A percentile compares a stretch with the other conserved stretches of the same genome.
phyloP scores from a whole-genome alignment of 768 basidiomycete species.

The Hypholoma fasciculare region DNA sequence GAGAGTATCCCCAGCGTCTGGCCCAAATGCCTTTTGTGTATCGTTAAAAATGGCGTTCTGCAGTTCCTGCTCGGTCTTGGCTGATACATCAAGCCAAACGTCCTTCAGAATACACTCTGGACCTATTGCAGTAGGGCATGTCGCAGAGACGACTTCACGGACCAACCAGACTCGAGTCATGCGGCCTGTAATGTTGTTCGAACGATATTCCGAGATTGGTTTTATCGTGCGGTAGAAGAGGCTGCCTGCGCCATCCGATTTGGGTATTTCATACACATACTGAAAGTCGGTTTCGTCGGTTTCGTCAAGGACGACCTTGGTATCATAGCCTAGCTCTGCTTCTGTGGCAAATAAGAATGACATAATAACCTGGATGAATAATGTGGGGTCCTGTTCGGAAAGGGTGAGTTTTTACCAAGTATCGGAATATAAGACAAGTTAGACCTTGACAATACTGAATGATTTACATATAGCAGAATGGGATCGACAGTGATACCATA shows the following conservation, averaged over 20 bases:
- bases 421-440: no score
- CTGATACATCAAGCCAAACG: conserved; percentile 14
- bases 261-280: conserved; percentile 9
- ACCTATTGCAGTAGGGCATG: not conserved
- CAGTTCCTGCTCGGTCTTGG: conserved; percentile 13
- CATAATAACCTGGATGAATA: no score
- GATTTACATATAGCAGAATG: no score
- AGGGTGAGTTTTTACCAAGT: no score
- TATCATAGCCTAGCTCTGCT: no score
- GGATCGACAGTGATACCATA: no score
- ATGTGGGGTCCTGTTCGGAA: no score
- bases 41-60: conserved; percentile 13
- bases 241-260: not conserved
- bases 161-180: conserved; percentile 11
- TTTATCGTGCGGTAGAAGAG: conserved; percentile 12
- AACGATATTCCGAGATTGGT: conserved; percentile 8
- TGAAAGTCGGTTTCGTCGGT: not conserved
- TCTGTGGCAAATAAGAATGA: no score
- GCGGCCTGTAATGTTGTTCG: conserved; percentile 12
- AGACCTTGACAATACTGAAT: no score
- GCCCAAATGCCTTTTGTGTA: not conserved
- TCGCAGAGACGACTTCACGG: not conserved
- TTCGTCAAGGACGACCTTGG: conserved; percentile 8
- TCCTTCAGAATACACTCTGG: conserved; percentile 15
- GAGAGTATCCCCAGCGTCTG: no score